Base-by-base conservation (phyloP, 2,329 filamentous ascomycete genomes). In the Colletotrichum phormii region DNA sequence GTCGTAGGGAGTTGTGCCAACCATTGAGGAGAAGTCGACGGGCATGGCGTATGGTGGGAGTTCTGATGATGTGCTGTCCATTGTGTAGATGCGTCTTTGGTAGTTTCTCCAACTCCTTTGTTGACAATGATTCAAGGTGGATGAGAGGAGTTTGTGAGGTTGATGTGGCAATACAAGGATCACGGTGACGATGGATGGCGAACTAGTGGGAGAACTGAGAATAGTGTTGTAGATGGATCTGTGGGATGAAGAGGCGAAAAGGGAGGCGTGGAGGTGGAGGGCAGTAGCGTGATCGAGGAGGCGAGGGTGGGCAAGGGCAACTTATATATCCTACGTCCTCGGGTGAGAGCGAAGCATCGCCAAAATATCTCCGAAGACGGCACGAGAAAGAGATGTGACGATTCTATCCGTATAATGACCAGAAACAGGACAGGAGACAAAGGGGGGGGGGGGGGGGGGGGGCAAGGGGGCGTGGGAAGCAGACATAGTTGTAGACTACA, bases 61-160 rank as follows among this genome's bases (percentile, higher is more conserved):
- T 12, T 72, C 69, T 18, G 58, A 31, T 15, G 59, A 68, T 58
- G 58, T 51, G 15, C 58, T 68, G 64, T 68, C 33, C 69, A 68
- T 72, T 12, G 49, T 9, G 37, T 37, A 8, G 42, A 24, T 29
- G 29, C 26, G 51, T n/a, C 26, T 46, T 46, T 54, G 29, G 5
- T 46, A 8, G 35, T n/a, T 4, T 6, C 26, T 31, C 15, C 46
- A 1, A 12, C 12, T 13, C 46, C 49, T 5, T 33, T n/a, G 51
- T 22, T 22, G 58, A 59, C 6, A 22, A 22, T 49, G 59, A 4
- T 13, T 31, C 22, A 35, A 6, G 24, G 22, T n/a, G 3, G 8
- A 22, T 49, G 59, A 35, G 49, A 18, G 29, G 26, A 29, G 64
- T 26, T 54, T 15, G 46, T 13, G 13, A 35, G 7, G 54, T 31